phyloP scores from a whole-genome alignment of 2,329 filamentous ascomycete genomes.

The Microcyclosporella mali region DNA sequence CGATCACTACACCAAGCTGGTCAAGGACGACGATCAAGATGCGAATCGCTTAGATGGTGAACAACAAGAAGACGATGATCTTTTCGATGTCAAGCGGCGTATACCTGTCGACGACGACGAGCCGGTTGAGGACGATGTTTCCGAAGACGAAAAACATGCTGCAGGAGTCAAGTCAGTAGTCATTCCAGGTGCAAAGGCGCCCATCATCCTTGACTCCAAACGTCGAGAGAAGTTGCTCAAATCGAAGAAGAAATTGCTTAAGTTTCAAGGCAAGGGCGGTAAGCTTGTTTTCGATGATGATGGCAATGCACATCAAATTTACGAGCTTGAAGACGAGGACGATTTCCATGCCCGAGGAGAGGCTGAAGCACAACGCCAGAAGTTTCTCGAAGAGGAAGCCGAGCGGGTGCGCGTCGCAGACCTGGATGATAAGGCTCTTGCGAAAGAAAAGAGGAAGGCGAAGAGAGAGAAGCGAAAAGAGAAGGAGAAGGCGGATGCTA shows the following conservation, averaged over 20 bases:
- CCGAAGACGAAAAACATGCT: conserved; percentile 33
- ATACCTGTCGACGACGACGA: conserved; percentile 61
- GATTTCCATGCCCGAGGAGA: conserved; percentile 70
- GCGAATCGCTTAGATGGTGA: conserved; percentile 29
- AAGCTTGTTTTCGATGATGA: conserved; percentile 92
- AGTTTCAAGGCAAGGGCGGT: conserved; percentile 78
- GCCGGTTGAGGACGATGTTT: conserved; percentile 34
- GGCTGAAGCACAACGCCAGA: conserved; percentile 66
- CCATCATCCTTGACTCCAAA: conserved; percentile 85
- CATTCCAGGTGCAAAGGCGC: conserved; percentile 59
- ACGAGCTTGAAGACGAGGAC: conserved; percentile 81
- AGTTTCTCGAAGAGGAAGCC: conserved; percentile 71
- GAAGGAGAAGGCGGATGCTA: conserved; percentile 50
- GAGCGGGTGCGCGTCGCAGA: conserved; percentile 69
- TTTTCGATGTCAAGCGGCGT: conserved; percentile 88
- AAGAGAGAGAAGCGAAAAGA: conserved; percentile 70
- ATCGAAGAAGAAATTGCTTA: conserved; percentile 90
- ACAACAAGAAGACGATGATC: conserved; percentile 54
- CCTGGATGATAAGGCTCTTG: conserved; percentile 72
- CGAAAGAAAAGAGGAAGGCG: conserved; percentile 69
- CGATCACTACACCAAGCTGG: conserved; percentile 85
- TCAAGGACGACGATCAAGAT: conserved; percentile 52
- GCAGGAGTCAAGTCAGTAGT: conserved; percentile 55
- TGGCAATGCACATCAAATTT: conserved; percentile 74
- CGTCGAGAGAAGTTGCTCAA: conserved; percentile 90